Conservation (phyloP, 2,329 filamentous ascomycete species). For the Diaporthe ilicicola region DNA sequence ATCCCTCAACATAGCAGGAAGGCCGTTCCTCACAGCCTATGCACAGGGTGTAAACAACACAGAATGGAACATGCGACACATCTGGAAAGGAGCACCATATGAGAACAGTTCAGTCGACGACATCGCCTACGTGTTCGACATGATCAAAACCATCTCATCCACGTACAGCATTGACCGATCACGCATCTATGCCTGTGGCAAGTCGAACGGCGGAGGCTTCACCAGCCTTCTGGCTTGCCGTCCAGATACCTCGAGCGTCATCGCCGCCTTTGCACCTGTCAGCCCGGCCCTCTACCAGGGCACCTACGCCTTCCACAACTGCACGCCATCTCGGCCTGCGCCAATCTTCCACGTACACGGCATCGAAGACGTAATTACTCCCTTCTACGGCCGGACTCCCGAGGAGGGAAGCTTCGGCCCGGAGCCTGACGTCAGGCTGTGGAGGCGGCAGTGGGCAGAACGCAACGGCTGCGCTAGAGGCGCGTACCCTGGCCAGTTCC, state of each 20-base stretch:
- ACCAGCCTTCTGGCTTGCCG: slow-evolving; percentile 35
- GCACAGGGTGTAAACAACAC: slow-evolving; percentile 39
- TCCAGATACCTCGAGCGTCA: slow-evolving; percentile 32
- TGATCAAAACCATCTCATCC: slow-evolving; percentile 35
- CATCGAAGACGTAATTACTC: slow-evolving; percentile 33
- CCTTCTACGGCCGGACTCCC: slow-evolving; percentile 32
- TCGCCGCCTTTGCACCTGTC: slow-evolving; percentile 36
- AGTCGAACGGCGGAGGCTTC: slow-evolving; percentile 37
- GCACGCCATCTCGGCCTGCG: slow-evolving; percentile 30
- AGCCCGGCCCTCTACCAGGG: slow-evolving; percentile 36
- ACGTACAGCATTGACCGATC: slow-evolving; percentile 36
- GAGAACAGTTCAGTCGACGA: slow-evolving; percentile 39
- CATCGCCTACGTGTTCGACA: slow-evolving; percentile 39
- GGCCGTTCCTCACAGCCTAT: slow-evolving; percentile 39
- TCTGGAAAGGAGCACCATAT: slow-evolving; percentile 40
- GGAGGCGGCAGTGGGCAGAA: slow-evolving; percentile 36
- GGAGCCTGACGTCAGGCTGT: slow-evolving; percentile 35
- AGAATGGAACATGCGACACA: slow-evolving; percentile 37
- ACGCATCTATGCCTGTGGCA: slow-evolving; percentile 36
- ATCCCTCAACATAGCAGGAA: slow-evolving; percentile 37
- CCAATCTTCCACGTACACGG: slow-evolving; percentile 36
- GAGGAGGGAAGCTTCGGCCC: slow-evolving; percentile 32
- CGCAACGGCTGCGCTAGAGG: slow-evolving; percentile 33
- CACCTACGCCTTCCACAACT: slow-evolving; percentile 34
- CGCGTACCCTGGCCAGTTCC: slow-evolving; percentile 30